Evolutionary conservation across 805 yeast species (phyloP).

Genomic region (Ogataea ganodermae): DNA sequence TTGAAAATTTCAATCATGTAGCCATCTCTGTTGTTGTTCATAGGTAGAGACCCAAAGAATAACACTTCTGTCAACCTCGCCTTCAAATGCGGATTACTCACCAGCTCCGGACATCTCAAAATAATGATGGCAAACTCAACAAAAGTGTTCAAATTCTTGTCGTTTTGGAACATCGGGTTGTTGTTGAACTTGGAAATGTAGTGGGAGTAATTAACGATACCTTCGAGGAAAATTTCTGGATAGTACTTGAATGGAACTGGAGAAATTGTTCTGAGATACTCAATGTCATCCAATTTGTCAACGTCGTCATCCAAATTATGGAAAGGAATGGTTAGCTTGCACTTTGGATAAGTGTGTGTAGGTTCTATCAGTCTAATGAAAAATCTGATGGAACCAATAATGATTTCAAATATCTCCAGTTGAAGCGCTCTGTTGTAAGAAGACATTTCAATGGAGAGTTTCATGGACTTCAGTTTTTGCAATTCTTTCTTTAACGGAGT

Average conservation of each 20-base stretch:
- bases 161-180: conserved; percentile 57
- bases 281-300: conserved; percentile 75
- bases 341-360: conserved; percentile 57
- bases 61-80: conserved; percentile 79
- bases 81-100: conserved; percentile 93
- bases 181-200: conserved; percentile 56
- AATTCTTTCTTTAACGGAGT: conserved; percentile 37
- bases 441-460: conserved; percentile 63
- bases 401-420: conserved; percentile 70
- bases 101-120: conserved; percentile 78
- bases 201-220: conserved; percentile 70
- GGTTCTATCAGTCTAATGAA: conserved; percentile 76
- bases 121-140: conserved; percentile 74
- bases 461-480: conserved; percentile 42
- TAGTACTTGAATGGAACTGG: conserved; percentile 77
- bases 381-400: conserved; percentile 74
- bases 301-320: conserved; percentile 61
- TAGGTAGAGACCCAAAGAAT: conserved; percentile 68
- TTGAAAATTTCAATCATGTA: conserved; percentile 68
- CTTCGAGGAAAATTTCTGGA: conserved; percentile 87
- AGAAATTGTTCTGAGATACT: conserved; percentile 60
- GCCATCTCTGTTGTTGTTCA: conserved; percentile 63
- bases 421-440: conserved; percentile 60
- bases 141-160: conserved; percentile 54
- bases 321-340: conserved; percentile 53